A percentile compares a stretch with the other conserved stretches of the same genome.
These are phyloP conservation scores for Umbelopsis vinacea DNA, from an alignment of 192 early-diverging fungal genomes.

Conservation along the genomic window DNA sequence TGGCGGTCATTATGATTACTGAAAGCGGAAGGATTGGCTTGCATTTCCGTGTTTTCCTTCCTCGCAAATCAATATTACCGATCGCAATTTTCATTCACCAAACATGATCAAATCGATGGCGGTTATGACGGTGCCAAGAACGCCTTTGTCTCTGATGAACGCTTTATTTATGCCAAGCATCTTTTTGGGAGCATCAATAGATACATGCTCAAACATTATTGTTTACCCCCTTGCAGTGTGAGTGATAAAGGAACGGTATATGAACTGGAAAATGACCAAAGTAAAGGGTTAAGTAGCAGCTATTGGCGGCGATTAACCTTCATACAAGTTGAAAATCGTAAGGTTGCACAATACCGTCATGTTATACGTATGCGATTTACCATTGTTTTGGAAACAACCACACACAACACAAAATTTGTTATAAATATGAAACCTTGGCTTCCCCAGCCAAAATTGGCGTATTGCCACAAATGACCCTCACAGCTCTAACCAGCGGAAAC, in stretches of 20 bases:
- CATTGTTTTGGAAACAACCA: constrained; percentile 4
- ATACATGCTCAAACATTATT: no score
- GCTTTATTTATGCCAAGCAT: not conserved
- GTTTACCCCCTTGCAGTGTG: no score
- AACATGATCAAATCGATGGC: not conserved
- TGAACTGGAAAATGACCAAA: no score
- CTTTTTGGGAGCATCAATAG: no score
- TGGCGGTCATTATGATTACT: not conserved
- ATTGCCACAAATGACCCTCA: not conserved
- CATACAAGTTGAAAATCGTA: not conserved
- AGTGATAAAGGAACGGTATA: no score
- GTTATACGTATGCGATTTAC: not conserved
- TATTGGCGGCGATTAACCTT: not conserved
- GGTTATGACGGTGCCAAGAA: not conserved
- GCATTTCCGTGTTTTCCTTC: not conserved
- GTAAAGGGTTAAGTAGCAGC: not conserved
- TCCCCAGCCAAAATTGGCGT: constrained; percentile 1
- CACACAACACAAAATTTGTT: not conserved
- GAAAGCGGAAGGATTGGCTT: not conserved
- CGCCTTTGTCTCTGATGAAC: not conserved
- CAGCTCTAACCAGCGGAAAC: not conserved
- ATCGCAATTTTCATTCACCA: not conserved
- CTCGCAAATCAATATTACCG: not conserved
- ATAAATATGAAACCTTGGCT: constrained; percentile 11
- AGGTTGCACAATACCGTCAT: constrained; percentile 19